Conservation (phyloP, 2,329 filamentous ascomycete genomes). For the Orbilia blumenaviensis region DNA sequence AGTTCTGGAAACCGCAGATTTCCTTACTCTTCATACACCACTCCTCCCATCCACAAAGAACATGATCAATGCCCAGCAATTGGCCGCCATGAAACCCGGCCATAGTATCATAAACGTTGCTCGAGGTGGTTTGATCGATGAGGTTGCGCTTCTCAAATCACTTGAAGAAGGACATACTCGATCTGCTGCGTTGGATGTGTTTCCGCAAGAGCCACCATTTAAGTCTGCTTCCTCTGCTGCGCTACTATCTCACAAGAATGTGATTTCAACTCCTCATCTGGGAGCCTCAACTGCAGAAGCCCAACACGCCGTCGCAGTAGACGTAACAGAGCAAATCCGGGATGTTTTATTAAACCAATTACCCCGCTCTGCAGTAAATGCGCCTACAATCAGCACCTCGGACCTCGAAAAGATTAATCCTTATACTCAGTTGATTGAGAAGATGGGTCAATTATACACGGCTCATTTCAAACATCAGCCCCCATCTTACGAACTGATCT, state of each 20-base stretch:
- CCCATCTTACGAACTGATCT: slow-evolving; percentile 73
- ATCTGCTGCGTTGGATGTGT: slow-evolving; percentile 81
- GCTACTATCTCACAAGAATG: slow-evolving; percentile 74
- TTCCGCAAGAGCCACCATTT: slow-evolving; percentile 76
- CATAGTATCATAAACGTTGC: slow-evolving; percentile 81
- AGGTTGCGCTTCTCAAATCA: slow-evolving; percentile 75
- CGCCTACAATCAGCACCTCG: slow-evolving; percentile 80
- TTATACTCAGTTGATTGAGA: slow-evolving; percentile 78
- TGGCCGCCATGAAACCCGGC: slow-evolving; percentile 76
- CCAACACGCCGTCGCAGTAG: slow-evolving; percentile 83
- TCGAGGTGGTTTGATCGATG: slow-evolving; percentile 81
- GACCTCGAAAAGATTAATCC: slow-evolving; percentile 81
- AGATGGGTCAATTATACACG: slow-evolving; percentile 80
- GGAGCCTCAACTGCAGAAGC: slow-evolving; percentile 83
- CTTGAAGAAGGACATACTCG: slow-evolving; percentile 76
- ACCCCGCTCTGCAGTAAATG: slow-evolving; percentile 80
- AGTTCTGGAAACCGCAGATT: slow-evolving; percentile 74
- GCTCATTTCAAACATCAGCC: slow-evolving; percentile 71
- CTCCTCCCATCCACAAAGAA: slow-evolving; percentile 79
- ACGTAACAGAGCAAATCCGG: slow-evolving; percentile 82
- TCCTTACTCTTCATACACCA: slow-evolving; percentile 82
- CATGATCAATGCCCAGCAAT: slow-evolving; percentile 73
- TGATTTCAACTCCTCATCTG: slow-evolving; percentile 80
- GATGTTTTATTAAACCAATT: slow-evolving; percentile 77
- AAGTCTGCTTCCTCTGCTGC: slow-evolving; percentile 69